Conservation (phyloP, 1,139 yeast species). For the Lodderomyces beijingensis region DNA sequence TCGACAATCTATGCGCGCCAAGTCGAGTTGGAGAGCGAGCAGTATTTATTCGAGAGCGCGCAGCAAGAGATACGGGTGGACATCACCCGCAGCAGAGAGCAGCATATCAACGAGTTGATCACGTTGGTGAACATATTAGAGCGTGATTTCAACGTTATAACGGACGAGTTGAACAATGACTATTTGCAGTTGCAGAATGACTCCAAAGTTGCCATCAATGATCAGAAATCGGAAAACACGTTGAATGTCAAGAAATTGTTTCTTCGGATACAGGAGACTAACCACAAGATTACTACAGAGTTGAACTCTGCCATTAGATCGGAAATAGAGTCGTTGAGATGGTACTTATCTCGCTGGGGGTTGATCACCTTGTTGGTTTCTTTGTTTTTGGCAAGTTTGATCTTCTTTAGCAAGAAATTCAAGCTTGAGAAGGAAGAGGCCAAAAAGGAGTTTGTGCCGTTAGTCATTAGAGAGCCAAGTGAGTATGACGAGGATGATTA, state of each 20-base stretch:
- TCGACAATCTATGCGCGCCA: constrained; percentile 57
- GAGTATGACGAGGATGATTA: constrained; percentile 39
- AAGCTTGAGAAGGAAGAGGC: constrained; percentile 22
- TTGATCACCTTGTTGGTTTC: constrained; percentile 52
- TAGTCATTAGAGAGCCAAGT: constrained; percentile 46
- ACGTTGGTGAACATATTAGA: constrained; percentile 67
- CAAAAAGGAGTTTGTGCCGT: constrained; percentile 38
- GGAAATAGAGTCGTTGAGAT: constrained; percentile 81
- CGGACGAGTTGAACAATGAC: constrained; percentile 75
- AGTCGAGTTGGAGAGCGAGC: constrained; percentile 78
- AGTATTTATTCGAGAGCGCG: constrained; percentile 87
- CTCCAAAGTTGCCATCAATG: constrained; percentile 78
- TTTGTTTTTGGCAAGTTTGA: constrained; percentile 40
- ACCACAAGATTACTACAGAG: constrained; percentile 81
- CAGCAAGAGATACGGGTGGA: constrained; percentile 84
- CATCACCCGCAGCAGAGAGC: constrained; percentile 67
- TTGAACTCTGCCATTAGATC: constrained; percentile 78
- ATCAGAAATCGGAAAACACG: constrained; percentile 82
- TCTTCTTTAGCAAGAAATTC: constrained; percentile 35
- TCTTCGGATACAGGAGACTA: constrained; percentile 74
- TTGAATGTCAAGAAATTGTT: constrained; percentile 68
- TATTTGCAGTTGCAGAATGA: constrained; percentile 67
- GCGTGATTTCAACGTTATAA: constrained; percentile 63
- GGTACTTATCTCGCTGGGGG: constrained; percentile 94
- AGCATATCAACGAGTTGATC: constrained; percentile 64